phyloP scores from a whole-genome alignment of 2,329 filamentous ascomycete genomes.

The Trichoderma koningii region DNA sequence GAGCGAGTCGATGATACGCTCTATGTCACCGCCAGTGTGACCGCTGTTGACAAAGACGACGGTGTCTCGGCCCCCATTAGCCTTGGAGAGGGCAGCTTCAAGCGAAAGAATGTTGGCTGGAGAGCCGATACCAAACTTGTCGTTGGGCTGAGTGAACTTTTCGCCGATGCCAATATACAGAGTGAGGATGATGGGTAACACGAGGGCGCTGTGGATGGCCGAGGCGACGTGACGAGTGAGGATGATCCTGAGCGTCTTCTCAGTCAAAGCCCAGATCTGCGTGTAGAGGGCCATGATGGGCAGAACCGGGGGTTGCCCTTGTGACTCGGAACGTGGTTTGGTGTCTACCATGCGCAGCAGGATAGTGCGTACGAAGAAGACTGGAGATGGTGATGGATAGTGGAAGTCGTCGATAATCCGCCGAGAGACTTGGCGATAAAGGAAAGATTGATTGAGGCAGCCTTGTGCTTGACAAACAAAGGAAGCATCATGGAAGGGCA shows the following conservation, averaged over 20 bases:
- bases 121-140: slow-evolving; percentile 69
- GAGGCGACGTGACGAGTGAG: slow-evolving; percentile 53
- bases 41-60: slow-evolving; percentile 77
- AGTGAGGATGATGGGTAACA: slow-evolving; percentile 58
- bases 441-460: neutral
- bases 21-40: slow-evolving; percentile 67
- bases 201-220: slow-evolving; percentile 56
- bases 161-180: slow-evolving; percentile 67
- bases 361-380: neutral
- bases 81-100: slow-evolving; percentile 59
- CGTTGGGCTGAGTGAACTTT: slow-evolving; percentile 75
- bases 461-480: neutral
- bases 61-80: slow-evolving; percentile 59
- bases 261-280: slow-evolving; percentile 57
- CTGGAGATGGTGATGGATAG: neutral
- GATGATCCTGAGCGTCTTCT: slow-evolving; percentile 61
- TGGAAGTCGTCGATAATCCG: neutral
- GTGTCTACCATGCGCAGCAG: slow-evolving; percentile 1
- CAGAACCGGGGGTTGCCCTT: neutral
- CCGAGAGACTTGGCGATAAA: neutral
- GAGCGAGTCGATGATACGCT: slow-evolving; percentile 61
- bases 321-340: neutral
- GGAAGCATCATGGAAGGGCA: neutral
- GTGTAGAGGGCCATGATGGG: slow-evolving; percentile 50
- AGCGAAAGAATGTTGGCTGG: slow-evolving; percentile 64